Percentiles rank a stretch among this genome's conserved stretches.
phyloP scores from a whole-genome alignment of 2,329 filamentous ascomycete species.

The Neonectria ditissima region DNA sequence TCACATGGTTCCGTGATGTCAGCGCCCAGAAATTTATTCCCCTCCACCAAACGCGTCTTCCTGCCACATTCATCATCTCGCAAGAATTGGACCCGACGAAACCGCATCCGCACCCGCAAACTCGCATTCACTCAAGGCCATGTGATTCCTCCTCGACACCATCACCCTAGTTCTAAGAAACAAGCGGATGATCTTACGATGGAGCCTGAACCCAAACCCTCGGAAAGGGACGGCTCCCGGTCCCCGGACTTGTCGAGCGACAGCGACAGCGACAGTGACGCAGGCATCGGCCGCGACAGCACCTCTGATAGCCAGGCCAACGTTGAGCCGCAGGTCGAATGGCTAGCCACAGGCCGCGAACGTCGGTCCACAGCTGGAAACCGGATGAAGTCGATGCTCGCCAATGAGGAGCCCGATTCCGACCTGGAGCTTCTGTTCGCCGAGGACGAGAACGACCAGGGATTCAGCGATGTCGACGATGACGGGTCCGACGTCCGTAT shows the following conservation, averaged over 20 bases:
- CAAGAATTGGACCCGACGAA: slow-evolving; percentile 22
- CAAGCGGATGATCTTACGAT: slow-evolving; percentile 39
- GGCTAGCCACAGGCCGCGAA: slow-evolving; percentile 78
- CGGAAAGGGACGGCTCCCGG: slow-evolving; percentile 50
- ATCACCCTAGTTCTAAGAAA: slow-evolving; percentile 2
- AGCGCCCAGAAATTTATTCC: slow-evolving; percentile 37
- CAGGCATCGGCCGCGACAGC: slow-evolving; percentile 44
- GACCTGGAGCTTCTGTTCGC: slow-evolving; percentile 82
- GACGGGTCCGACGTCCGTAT: slow-evolving; percentile 83
- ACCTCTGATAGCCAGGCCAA: slow-evolving; percentile 54
- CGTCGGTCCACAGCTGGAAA: slow-evolving; percentile 87
- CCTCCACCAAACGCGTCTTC: slow-evolving; percentile 41
- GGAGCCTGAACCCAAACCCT: slow-evolving; percentile 46
- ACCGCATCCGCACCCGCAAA: slow-evolving; percentile 11
- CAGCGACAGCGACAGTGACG: slow-evolving; percentile 48
- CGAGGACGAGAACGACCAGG: slow-evolving; percentile 75
- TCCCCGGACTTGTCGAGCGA: slow-evolving; percentile 48
- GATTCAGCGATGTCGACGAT: slow-evolving; percentile 76
- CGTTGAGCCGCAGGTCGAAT: slow-evolving; percentile 63
- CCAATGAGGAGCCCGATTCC: slow-evolving; percentile 76
- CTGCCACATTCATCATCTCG: slow-evolving; percentile 30
- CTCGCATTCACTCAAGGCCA: slow-evolving; percentile 27
- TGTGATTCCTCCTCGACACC: slow-evolving; percentile 32
- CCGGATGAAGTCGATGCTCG: slow-evolving; percentile 81
- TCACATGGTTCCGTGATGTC: slow-evolving; percentile 37